Evolutionary conservation across 225 moss, liverwort and hornwort species (phyloP), one percentile per base, ranked within the genome.

Genomic region (Pseudoscleropodium purum): DNA sequence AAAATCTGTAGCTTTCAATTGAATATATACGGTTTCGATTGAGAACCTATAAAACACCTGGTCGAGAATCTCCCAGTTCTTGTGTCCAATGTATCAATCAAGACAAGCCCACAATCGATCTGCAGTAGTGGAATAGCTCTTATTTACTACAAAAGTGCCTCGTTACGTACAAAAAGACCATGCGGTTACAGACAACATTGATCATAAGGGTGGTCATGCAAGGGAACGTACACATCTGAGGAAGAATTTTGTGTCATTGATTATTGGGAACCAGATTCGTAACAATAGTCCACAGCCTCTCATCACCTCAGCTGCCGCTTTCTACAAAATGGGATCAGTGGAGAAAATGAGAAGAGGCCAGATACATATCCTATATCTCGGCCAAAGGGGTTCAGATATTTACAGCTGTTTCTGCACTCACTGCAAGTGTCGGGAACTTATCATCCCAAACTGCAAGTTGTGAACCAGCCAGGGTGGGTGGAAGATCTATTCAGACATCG

Each of bases 281-380:
- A 25, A 61, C 51, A 79, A 37, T 24, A 83, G 37, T 85, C 78
- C 76, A 33, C 85, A 82, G 85, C 86, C 82, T 91, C 93, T 93
- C 93, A 88, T 41, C 77, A 66, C 37, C 89, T 91, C 91, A 82
- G 90, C 89, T 93, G 89, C 66, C 61, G 89, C 82, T 88, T 85
- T 61, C 89, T 41, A 74, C 41, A 31, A 39, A 67, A 77, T 36
- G 63, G 57, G 16, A 81, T 76, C 93, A 93, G 91, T 93, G 93
- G 91, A 93, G 79, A 83, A 88, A 66, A 89, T 93, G 93, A 93
- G 93, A 93, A 88, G 93, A 49, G 88, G 91, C 89, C 89, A 88
- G 82, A 91, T 51, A 62, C 49, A 72, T 65, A 52, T 82, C 47
- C 57, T 57, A 52, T 64, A 31, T 62, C 76, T 87, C 31, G 76